Evolutionary conservation across 306 rosid genomes (phyloP).

Genomic region (Prosopis cineraria): DNA sequence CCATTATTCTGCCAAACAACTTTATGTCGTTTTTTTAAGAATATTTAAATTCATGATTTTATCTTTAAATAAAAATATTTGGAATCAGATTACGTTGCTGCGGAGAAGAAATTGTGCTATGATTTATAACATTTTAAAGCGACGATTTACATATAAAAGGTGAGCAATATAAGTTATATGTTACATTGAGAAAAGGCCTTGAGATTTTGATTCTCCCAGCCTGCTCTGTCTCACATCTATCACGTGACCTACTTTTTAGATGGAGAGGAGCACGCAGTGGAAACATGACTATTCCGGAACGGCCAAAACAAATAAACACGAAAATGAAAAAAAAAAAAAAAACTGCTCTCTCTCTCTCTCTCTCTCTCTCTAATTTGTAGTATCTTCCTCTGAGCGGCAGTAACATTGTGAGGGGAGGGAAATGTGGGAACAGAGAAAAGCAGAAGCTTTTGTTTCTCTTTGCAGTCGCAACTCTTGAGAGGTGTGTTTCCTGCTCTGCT

Average conservation of each 20-base stretch:
- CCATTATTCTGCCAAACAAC: not conserved
- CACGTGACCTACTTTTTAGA: slow-evolving; percentile 54
- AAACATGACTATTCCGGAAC: not conserved
- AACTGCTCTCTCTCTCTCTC: not conserved
- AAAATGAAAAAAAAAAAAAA: not conserved
- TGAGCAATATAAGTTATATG: not conserved
- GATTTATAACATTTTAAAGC: too few species aligned
- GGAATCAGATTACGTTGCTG: too few species aligned
- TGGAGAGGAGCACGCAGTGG: slow-evolving; percentile 40
- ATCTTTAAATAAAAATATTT: too few species aligned
- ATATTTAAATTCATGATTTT: not conserved
- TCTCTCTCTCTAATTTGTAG: not conserved
- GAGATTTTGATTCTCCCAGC: not conserved
- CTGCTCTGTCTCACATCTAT: slow-evolving; percentile 33
- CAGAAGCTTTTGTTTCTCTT: slow-evolving; percentile 41
- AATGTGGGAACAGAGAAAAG: slow-evolving; percentile 29
- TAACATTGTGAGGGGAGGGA: slow-evolving; percentile 41
- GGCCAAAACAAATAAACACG: slow-evolving; percentile 21
- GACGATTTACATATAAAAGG: not conserved
- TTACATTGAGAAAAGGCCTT: not conserved
- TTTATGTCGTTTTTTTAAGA: not conserved
- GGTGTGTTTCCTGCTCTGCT: slow-evolving; percentile 25
- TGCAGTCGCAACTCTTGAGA: slow-evolving; percentile 34
- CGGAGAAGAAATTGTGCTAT: too few species aligned
- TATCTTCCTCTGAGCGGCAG: slow-evolving; percentile 31